These are phyloP conservation scores for Macrolepiota fuliginosa DNA, from an alignment of 768 basidiomycete genomes.

Conservation along the genomic window DNA sequence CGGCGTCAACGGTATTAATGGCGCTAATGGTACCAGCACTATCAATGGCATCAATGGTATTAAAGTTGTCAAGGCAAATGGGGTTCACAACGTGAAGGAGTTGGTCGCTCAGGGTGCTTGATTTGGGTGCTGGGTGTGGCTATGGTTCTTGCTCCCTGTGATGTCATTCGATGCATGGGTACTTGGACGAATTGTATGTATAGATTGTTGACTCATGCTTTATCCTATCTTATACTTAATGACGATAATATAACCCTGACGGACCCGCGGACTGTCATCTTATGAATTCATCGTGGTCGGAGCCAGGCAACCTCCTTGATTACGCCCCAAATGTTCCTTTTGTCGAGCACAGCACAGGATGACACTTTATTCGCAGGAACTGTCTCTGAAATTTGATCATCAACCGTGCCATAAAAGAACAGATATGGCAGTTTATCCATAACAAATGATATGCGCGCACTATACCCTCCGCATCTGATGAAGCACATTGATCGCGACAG, in stretches of 20 bases:
- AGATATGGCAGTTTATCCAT: too few relatives aligned
- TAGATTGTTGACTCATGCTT: background rate
- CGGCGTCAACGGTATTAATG: too few relatives aligned
- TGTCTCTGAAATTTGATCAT: too few relatives aligned
- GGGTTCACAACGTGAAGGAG: background rate
- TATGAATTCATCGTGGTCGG: background rate
- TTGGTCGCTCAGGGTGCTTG: background rate
- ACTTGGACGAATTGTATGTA: background rate
- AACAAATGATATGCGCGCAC: too few relatives aligned
- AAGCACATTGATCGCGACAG: constrained; percentile 4
- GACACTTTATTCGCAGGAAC: too few relatives aligned
- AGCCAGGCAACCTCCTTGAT: background rate
- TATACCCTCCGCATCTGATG: too few relatives aligned
- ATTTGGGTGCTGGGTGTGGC: background rate
- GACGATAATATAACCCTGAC: background rate
- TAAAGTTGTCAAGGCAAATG: background rate
- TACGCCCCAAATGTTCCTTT: too few relatives aligned
- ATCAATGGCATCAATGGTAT: too few relatives aligned
- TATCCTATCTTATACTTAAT: background rate
- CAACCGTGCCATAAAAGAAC: too few relatives aligned
- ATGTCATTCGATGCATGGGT: background rate
- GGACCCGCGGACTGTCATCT: background rate
- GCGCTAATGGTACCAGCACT: too few relatives aligned
- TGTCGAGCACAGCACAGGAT: too few relatives aligned
- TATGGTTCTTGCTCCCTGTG: background rate